These are phyloP conservation scores for Gorgonomyces haynaldii DNA, from an alignment of 192 early-diverging fungal species.

Conservation along the genomic window DNA sequence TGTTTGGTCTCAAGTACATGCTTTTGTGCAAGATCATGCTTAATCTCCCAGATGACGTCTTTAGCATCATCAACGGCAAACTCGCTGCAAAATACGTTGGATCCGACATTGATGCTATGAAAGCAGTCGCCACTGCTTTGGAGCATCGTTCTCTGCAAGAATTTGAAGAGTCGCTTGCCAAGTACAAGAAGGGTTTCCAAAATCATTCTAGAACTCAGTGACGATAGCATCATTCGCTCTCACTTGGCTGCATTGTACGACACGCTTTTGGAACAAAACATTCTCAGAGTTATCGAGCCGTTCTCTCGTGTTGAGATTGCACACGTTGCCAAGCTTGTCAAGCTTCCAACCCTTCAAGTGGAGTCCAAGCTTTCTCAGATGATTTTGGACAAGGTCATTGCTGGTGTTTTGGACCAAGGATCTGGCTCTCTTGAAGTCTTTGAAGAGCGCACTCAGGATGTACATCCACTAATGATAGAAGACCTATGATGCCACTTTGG, in stretches of 20 bases:
- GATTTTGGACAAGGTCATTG: slow-evolving; percentile 95
- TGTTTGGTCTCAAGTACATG: slow-evolving; percentile 95
- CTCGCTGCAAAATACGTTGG: slow-evolving; percentile 81
- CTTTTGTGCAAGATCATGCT: slow-evolving; percentile 99
- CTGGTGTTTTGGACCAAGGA: slow-evolving; percentile 95
- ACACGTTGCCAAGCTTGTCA: slow-evolving; percentile 87
- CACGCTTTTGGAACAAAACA: slow-evolving; percentile 90
- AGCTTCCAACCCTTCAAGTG: slow-evolving; percentile 84
- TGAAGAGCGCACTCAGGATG: slow-evolving; percentile 77
- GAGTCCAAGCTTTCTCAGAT: slow-evolving; percentile 97
- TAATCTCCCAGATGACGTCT: slow-evolving; percentile 90
- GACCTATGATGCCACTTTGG: slow-evolving; percentile 83
- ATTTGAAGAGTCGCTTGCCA: slow-evolving; percentile 83
- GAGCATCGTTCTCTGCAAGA: slow-evolving; percentile 94
- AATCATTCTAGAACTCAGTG: slow-evolving; percentile 54
- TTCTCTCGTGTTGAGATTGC: slow-evolving; percentile 94
- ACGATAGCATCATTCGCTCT: slow-evolving; percentile 87
- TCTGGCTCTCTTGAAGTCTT: slow-evolving; percentile 91
- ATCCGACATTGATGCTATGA: slow-evolving; percentile 85
- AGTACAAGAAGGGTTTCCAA: slow-evolving; percentile 64
- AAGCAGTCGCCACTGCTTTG: slow-evolving; percentile 85
- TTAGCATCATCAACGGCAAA: slow-evolving; percentile 82
- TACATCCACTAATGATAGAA: slow-evolving; percentile 46
- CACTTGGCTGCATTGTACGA: slow-evolving; percentile 93
- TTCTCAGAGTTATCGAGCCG: slow-evolving; percentile 94